These are phyloP conservation scores for Amanita polypyramis DNA, from an alignment of 768 basidiomycete genomes.

Conservation along the genomic window DNA sequence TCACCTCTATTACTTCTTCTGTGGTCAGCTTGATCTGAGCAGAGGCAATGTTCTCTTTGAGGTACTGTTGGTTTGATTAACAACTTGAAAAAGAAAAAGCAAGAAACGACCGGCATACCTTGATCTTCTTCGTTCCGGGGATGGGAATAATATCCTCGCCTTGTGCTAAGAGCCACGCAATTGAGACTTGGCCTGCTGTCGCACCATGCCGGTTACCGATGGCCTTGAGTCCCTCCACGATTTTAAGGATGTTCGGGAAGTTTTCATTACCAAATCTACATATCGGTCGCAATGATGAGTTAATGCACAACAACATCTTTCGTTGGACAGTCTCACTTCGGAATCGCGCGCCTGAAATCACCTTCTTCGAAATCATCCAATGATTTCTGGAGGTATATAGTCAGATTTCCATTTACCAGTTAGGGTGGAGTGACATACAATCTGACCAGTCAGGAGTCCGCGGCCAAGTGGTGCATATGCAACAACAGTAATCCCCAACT, in stretches of 20 bases:
- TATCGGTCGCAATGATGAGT: not conserved
- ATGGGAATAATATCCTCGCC: constrained; percentile 37
- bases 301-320: constrained; percentile 9
- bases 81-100: not conserved
- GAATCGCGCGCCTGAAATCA: constrained; percentile 28
- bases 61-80: constrained; percentile 15
- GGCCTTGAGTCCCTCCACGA: constrained; percentile 26
- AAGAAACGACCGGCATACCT: not conserved
- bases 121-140: constrained; percentile 39
- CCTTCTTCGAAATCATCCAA: constrained; percentile 25
- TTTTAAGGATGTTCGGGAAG: constrained; percentile 34
- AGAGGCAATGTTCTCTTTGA: constrained; percentile 36
- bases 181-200: constrained; percentile 33
- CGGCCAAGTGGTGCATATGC: constrained; percentile 42
- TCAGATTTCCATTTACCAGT: too few relatives aligned
- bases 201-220: constrained; percentile 29
- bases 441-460: constrained; percentile 37
- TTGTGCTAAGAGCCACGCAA: constrained; percentile 41
- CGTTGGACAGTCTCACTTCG: constrained; percentile 16
- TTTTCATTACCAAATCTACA: constrained; percentile 28
- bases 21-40: constrained; percentile 20
- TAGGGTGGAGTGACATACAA: constrained; percentile 17
- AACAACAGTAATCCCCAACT: constrained; percentile 34
- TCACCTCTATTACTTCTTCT: constrained; percentile 26
- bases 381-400: constrained; percentile 18